These are phyloP conservation scores for Striga hermonthica DNA, from an alignment of 305 asterid species.

Conservation along the genomic window DNA sequence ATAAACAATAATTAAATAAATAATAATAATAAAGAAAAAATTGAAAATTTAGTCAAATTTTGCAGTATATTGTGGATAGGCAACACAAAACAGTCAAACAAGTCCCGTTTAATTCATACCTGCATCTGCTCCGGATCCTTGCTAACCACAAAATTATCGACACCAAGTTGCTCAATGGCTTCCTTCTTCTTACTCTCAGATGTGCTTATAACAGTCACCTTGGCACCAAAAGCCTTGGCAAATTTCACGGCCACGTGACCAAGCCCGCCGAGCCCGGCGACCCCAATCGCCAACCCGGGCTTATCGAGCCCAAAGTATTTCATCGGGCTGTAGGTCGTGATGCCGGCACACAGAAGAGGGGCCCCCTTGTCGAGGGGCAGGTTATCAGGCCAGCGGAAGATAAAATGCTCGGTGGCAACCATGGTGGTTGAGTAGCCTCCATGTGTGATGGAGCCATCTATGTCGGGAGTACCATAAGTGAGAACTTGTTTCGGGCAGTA, in stretches of 20 bases:
- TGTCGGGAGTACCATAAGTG: constrained; percentile 30
- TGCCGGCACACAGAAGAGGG: constrained; percentile 63
- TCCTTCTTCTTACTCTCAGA: constrained; percentile 45
- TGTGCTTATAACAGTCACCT: constrained; percentile 55
- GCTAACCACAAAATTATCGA: constrained; percentile 50
- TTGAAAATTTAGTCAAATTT: too few species aligned
- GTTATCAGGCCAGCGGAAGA: constrained; percentile 46
- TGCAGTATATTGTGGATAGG: too few species aligned
- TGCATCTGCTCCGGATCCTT: constrained; percentile 43
- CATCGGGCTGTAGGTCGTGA: constrained; percentile 56
- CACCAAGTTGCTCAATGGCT: constrained; percentile 48
- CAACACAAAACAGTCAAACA: too few species aligned
- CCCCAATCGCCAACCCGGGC: constrained; percentile 46
- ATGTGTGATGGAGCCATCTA: constrained; percentile 41
- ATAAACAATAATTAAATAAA: too few species aligned
- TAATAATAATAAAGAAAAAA: too few species aligned
- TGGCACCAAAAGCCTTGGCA: constrained; percentile 60
- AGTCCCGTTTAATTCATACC: constrained; percentile 33
- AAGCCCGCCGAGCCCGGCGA: constrained; percentile 62
- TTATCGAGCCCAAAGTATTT: constrained; percentile 51
- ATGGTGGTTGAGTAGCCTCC: constrained; percentile 56
- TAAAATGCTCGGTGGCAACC: constrained; percentile 37
- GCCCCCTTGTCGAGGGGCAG: constrained; percentile 48
- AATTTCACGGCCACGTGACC: constrained; percentile 65
- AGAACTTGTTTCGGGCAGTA: constrained; percentile 40